Evolutionary conservation across 2,329 filamentous ascomycete genomes (phyloP), one percentile per base, ranked within the genome.

Genomic region (Aspergillus udagawae): DNA sequence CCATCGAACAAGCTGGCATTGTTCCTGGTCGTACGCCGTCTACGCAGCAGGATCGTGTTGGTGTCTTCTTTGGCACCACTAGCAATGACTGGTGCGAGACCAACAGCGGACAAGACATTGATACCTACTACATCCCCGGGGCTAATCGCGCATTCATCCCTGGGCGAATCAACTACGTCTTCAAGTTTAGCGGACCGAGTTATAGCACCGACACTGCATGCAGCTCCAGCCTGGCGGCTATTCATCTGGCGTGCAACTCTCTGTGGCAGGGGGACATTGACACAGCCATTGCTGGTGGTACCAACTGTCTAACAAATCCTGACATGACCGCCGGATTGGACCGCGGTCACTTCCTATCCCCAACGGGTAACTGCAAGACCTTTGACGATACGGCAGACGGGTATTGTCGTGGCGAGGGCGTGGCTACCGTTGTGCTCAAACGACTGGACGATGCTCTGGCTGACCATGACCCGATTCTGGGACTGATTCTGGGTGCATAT

Each of bases 221-320:
- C 68, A 90, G 88, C 0, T 90, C 87, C 1, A 87, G 85, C 61
- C 78, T 89, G 5, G 86, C 87, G 1, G 86, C 87, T 1, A 85
- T 91, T 41, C 84, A 91, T 62, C 75, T 89, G 4, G 83, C 84
- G 14, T 92, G 89, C 74, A 87, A 85, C 4, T 84, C 90, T 0
- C 77, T 92, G 8, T 88, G 86, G 82, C 82, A 83, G 6, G 84
- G 86, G 51, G 90, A 94, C 62, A 89, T 86, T 59, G 90, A 94
- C 68, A 92, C 88, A 6, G 90, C 89, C 1, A 84, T 91, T 47
- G 88, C 89, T 2, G 90, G 90, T 57, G 90, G 90, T 60, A 76
- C 89, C 12, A 91, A 89, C 54, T 52, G 70, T 7, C 80, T 91
- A 74, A 91, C 89, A 51, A 91, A 91, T 74, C 87, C 89, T 0